Conservation (phyloP, 2,329 filamentous ascomycete species). For the Cadophora malorum region DNA sequence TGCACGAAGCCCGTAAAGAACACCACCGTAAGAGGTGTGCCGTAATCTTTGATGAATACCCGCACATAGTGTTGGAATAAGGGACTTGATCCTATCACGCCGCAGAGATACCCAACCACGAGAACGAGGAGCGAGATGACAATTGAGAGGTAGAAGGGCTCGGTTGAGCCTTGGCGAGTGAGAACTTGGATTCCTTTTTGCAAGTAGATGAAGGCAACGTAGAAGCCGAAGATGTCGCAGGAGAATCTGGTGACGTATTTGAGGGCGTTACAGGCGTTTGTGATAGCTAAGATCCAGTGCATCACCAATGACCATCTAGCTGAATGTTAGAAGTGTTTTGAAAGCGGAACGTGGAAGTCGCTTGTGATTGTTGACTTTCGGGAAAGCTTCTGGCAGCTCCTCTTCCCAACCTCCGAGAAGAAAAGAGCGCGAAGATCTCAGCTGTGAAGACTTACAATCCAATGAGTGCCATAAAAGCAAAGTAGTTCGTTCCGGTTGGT, state of each 20-base stretch:
- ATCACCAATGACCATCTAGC: conserved; percentile 80
- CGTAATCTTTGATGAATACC: conserved; percentile 89
- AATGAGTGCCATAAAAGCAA: conserved; percentile 92
- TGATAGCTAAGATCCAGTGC: conserved; percentile 83
- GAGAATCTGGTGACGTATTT: conserved; percentile 90
- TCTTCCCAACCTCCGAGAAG: neutral
- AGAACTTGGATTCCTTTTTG: conserved; percentile 91
- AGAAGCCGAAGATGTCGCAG: conserved; percentile 94
- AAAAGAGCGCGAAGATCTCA: too few relatives aligned
- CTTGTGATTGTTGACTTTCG: neutral
- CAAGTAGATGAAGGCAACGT: conserved; percentile 89
- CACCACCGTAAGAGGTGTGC: conserved; percentile 79
- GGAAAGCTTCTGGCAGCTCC: too few relatives aligned
- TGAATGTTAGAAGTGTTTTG: conserved; percentile 1
- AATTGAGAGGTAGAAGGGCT: conserved; percentile 79
- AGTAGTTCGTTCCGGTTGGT: conserved; percentile 78
- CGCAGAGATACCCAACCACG: conserved; percentile 76
- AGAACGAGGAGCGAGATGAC: conserved; percentile 79
- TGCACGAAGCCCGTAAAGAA: conserved; percentile 93
- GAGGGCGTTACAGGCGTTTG: conserved; percentile 88
- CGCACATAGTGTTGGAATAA: conserved; percentile 78
- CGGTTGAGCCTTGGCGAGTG: conserved; percentile 70
- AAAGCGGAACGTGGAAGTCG: neutral
- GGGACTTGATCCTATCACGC: conserved; percentile 71
- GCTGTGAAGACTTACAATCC: too few relatives aligned